Base-by-base conservation (phyloP, 495 filamentous ascomycete species). In the Pyronema omphalodes region DNA sequence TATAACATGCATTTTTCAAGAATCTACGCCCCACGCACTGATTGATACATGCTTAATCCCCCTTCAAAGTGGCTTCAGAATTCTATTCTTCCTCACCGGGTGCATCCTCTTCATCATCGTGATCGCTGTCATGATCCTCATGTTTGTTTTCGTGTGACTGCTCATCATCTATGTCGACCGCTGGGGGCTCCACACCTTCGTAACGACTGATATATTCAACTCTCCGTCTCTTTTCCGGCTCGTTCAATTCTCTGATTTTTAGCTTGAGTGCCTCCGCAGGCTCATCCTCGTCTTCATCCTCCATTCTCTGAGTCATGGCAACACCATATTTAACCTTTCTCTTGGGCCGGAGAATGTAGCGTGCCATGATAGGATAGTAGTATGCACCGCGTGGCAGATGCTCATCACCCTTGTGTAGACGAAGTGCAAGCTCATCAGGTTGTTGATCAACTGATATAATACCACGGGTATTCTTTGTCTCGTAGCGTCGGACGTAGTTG, bases 291-390 rank as follows among this genome's bases (percentile, higher is more conserved):
- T 71, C 70, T 36, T 71, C 68, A 46, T 72, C 61, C 14, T 64
- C 65, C 4, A 54, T 58, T 29, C 62, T 37, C 44, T 70, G 61
- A 46, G 68, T 69, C 60, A 63, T 57, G 7, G 47, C 56, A n/a
- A 58, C 44, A 6, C 50, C 50, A 35, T 53, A 54, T 57, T 74
- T 76, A 66, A 72, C 76, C 52, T 67, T 70, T 48, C 77, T 70
- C 66, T 77, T 74, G 34, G 71, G 75, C 54, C 71, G 68, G 57
- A 81, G 72, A 19, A 68, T 67, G 53, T 69, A 72, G 18, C 72
- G 80, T 68, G 86, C 83, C 52, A 84, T 68, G 57, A 96, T 77
- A 0, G 88, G 87, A 60, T 95, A 96, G 66, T 88, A 95, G 68
- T 85, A 95, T 7, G 85, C 88, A 62, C 55, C 53, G 45, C 37